phyloP scores from a whole-genome alignment of 306 rosid species.

The Begonia loranthoides region DNA sequence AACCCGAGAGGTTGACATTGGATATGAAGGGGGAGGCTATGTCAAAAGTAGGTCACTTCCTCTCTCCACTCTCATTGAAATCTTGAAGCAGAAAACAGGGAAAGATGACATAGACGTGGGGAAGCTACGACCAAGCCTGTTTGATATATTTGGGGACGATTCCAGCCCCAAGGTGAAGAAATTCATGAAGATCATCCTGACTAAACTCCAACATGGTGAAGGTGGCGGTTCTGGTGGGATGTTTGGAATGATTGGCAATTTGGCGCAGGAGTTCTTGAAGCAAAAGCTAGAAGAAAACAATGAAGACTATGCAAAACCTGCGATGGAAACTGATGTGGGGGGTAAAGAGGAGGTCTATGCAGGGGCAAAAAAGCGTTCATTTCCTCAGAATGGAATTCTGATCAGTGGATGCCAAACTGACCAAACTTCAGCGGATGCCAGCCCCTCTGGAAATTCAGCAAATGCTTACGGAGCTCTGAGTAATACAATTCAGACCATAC shows the following conservation, averaged over 20 bases:
- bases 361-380: slow-evolving; percentile 21
- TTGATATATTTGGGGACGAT: slow-evolving; percentile 49
- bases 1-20: slow-evolving; percentile 33
- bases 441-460: slow-evolving; percentile 31
- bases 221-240: slow-evolving; percentile 30
- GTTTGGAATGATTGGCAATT: slow-evolving; percentile 49
- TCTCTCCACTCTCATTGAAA: slow-evolving; percentile 63
- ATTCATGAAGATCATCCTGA: slow-evolving; percentile 41
- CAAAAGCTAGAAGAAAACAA: slow-evolving; percentile 36
- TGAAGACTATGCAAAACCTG: slow-evolving; percentile 65
- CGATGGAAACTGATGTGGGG: slow-evolving; percentile 37
- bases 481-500: slow-evolving; percentile 48
- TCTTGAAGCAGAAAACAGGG: slow-evolving; percentile 87
- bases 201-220: slow-evolving; percentile 30
- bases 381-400: slow-evolving; percentile 41
- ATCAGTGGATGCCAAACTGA: slow-evolving; percentile 71
- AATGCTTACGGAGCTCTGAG: slow-evolving; percentile 69
- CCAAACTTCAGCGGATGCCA: slow-evolving; percentile 74
- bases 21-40: slow-evolving; percentile 21
- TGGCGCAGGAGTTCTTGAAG: slow-evolving; percentile 63
- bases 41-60: slow-evolving; percentile 59
- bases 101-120: slow-evolving; percentile 84
- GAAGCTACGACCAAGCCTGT: slow-evolving; percentile 71
- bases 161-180: slow-evolving; percentile 76
- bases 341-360: slow-evolving; percentile 45